Conservation (phyloP, 306 rosid genomes). For the Acacia confusa region DNA sequence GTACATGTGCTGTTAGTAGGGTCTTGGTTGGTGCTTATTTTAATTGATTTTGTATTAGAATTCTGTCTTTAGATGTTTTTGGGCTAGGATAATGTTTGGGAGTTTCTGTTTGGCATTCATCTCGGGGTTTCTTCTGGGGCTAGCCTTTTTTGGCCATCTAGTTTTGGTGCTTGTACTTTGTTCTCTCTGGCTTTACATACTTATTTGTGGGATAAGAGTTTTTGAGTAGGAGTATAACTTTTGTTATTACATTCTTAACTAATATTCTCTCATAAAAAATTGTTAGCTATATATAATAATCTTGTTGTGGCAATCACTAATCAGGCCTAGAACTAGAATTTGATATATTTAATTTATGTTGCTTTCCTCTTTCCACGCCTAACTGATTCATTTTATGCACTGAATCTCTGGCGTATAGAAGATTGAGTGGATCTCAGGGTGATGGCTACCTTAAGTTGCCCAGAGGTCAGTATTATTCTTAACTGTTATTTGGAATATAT, state of each 20-base stretch:
- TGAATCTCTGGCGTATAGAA: conserved; percentile 53
- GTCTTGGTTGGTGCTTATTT: conserved; percentile 3
- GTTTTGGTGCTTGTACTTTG: conserved; percentile 1
- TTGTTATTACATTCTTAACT: background rate
- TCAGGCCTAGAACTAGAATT: background rate
- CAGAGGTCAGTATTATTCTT: conserved; percentile 52
- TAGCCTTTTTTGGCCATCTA: background rate
- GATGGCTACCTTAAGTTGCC: conserved; percentile 60
- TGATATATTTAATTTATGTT: conserved; percentile 15
- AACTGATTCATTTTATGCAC: conserved; percentile 42
- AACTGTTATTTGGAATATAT: conserved; percentile 1
- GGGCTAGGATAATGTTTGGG: background rate
- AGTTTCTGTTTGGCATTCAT: background rate
- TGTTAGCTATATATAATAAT: background rate
- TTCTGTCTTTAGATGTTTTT: background rate
- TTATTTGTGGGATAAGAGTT: background rate
- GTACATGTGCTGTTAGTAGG: background rate
- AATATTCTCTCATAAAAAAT: background rate
- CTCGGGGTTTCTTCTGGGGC: background rate
- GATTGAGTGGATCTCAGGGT: conserved; percentile 41
- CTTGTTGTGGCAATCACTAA: background rate
- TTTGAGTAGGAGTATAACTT: background rate
- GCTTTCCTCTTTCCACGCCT: conserved; percentile 19
- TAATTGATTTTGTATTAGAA: background rate
- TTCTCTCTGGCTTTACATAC: too few relatives aligned